phyloP scores from a whole-genome alignment of 257 asterid species.

The Rhazya stricta region DNA sequence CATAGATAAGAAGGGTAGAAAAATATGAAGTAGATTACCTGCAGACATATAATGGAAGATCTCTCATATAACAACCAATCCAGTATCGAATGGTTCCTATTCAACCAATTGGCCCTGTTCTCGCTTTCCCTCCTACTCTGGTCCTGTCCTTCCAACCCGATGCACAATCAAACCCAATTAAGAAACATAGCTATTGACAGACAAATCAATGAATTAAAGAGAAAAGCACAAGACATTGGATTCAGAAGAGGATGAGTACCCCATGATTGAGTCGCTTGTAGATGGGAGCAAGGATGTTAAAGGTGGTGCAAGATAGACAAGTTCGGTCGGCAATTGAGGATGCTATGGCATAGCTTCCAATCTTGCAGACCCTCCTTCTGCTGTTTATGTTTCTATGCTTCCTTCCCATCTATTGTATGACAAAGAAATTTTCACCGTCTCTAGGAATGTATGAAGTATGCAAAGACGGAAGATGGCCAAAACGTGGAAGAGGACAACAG shows the following conservation, averaged over 20 bases:
- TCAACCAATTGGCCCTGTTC: slow-evolving; percentile 73
- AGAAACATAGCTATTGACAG: slow-evolving; percentile 10
- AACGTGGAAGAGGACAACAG: not conserved
- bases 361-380: slow-evolving; percentile 57
- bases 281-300: slow-evolving; percentile 94
- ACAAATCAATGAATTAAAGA: not conserved
- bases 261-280: slow-evolving; percentile 77
- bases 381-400: slow-evolving; percentile 8
- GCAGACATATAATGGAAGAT: slow-evolving; percentile 96
- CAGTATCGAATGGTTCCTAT: slow-evolving; percentile 73
- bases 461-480: not conserved
- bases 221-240: not conserved
- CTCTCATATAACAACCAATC: slow-evolving; percentile 89
- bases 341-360: slow-evolving; percentile 79
- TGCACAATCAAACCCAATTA: slow-evolving; percentile 17
- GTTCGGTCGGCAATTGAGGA: slow-evolving; percentile 74
- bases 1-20: not conserved
- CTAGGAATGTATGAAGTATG: not conserved
- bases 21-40: slow-evolving; percentile 42
- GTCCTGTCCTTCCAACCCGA: slow-evolving; percentile 55
- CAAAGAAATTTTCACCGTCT: not conserved
- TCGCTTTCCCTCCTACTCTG: slow-evolving; percentile 89
- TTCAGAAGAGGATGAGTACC: slow-evolving; percentile 25
- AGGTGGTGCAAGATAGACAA: slow-evolving; percentile 89
- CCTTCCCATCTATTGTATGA: slow-evolving; percentile 17